Conservation (phyloP, 148 eudicot genomes). For the Diospyros lotus region DNA sequence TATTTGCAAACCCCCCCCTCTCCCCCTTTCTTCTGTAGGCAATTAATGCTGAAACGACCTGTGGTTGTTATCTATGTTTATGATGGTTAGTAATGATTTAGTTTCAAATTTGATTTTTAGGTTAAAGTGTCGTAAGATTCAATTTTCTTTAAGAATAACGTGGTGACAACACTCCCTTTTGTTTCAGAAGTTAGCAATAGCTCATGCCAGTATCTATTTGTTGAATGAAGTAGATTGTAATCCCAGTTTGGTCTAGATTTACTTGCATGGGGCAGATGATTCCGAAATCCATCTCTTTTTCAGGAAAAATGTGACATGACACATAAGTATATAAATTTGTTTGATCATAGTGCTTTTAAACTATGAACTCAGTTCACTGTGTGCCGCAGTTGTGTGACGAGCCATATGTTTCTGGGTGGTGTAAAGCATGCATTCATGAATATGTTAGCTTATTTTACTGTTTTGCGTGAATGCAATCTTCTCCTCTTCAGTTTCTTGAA, state of each 20-base stretch:
- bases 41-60: neutral
- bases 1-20: too few species aligned
- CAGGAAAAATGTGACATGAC: neutral
- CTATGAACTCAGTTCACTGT: neutral
- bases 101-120: too few species aligned
- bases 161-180: neutral
- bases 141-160: neutral
- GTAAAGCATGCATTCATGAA: neutral
- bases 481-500: too few species aligned
- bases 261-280: neutral
- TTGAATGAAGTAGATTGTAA: neutral
- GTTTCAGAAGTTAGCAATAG: neutral
- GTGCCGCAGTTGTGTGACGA: neutral
- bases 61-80: neutral
- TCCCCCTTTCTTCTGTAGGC: neutral
- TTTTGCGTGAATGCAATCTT: neutral
- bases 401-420: neutral
- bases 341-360: neutral
- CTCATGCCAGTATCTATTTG: neutral
- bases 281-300: neutral
- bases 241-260: neutral
- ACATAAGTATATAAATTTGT: neutral
- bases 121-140: neutral
- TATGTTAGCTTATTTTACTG: neutral
- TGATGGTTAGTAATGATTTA: neutral